Percentiles rank a stretch among this genome's conserved stretches.
These are phyloP conservation scores for Backusella tarrabulga DNA, from an alignment of 192 early-diverging fungal species.

Conservation along the genomic window DNA sequence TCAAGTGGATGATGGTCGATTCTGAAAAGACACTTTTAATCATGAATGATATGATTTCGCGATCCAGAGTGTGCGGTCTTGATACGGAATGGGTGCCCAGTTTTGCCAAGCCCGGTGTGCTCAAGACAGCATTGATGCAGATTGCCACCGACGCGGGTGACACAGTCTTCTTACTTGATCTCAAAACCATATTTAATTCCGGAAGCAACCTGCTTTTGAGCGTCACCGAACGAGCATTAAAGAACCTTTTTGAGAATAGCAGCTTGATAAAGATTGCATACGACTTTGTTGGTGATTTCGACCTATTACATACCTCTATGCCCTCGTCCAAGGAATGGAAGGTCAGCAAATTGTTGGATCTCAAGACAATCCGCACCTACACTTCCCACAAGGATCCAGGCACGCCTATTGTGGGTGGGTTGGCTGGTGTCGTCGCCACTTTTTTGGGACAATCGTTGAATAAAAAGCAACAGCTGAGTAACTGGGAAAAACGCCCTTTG, in stretches of 20 bases:
- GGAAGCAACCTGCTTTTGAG: not conserved
- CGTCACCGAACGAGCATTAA: constrained; percentile 14
- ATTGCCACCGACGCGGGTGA: constrained; percentile 18
- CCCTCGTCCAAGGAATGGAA: constrained; percentile 19
- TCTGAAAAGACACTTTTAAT: not conserved
- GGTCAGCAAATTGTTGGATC: constrained; percentile 23
- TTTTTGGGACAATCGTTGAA: constrained; percentile 23
- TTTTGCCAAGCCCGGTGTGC: constrained; percentile 17
- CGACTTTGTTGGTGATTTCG: constrained; percentile 34
- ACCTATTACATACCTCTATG: constrained; percentile 14
- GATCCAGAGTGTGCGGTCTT: constrained; percentile 16
- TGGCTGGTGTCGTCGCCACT: constrained; percentile 22
- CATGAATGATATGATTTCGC: constrained; percentile 13
- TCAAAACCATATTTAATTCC: constrained; percentile 11
- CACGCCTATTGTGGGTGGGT: constrained; percentile 8
- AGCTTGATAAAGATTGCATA: constrained; percentile 29
- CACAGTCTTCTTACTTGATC: constrained; percentile 26
- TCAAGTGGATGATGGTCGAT: constrained; percentile 24
- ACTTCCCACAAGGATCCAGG: not conserved
- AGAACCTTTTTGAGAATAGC: not conserved
- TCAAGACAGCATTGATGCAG: constrained; percentile 32
- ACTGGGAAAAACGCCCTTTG: constrained; percentile 39
- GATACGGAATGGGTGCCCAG: constrained; percentile 37
- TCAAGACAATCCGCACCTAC: constrained; percentile 17
- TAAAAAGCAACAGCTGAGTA: constrained; percentile 40